phyloP scores from a whole-genome alignment of 2,329 filamentous ascomycete genomes.

The Talaromyces sp. region DNA sequence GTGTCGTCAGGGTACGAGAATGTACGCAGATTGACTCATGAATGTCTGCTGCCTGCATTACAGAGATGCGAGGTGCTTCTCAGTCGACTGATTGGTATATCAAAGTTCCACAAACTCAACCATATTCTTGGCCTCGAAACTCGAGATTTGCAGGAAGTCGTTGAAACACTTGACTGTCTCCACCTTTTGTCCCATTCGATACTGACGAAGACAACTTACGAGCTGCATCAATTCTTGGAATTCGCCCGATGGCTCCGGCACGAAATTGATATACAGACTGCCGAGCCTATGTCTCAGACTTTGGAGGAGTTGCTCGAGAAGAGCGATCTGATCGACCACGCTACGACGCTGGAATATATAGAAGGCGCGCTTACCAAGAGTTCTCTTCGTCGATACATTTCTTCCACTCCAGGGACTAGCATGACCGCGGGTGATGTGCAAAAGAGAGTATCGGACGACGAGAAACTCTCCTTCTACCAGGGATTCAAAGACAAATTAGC shows the following conservation, averaged over 20 bases:
- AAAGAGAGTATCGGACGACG: conserved; percentile 33
- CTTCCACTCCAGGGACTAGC: conserved; percentile 31
- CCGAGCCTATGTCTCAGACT: conserved; percentile 56
- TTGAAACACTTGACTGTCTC: conserved; percentile 71
- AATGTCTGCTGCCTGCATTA: conserved; percentile 83
- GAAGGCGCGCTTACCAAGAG: conserved; percentile 65
- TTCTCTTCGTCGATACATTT: conserved; percentile 59
- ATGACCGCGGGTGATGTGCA: conserved; percentile 23
- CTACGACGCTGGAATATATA: conserved; percentile 73
- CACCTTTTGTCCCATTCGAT: conserved; percentile 71
- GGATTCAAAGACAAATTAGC: conserved; percentile 52
- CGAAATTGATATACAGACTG: conserved; percentile 73
- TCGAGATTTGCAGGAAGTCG: conserved; percentile 57
- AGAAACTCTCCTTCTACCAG: conserved; percentile 39
- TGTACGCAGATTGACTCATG: conserved; percentile 73
- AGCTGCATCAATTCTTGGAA: conserved; percentile 70
- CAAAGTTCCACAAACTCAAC: conserved; percentile 69
- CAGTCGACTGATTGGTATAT: conserved; percentile 77
- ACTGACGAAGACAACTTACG: conserved; percentile 67
- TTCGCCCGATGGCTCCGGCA: conserved; percentile 84
- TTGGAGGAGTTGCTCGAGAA: conserved; percentile 72
- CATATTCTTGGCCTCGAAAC: conserved; percentile 65
- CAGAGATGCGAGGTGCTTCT: conserved; percentile 79
- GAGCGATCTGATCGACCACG: conserved; percentile 70
- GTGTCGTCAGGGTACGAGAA: conserved; percentile 73